Evolutionary conservation across 139 green algal genomes (phyloP).

Genomic region (Coelastrella sp.): DNA sequence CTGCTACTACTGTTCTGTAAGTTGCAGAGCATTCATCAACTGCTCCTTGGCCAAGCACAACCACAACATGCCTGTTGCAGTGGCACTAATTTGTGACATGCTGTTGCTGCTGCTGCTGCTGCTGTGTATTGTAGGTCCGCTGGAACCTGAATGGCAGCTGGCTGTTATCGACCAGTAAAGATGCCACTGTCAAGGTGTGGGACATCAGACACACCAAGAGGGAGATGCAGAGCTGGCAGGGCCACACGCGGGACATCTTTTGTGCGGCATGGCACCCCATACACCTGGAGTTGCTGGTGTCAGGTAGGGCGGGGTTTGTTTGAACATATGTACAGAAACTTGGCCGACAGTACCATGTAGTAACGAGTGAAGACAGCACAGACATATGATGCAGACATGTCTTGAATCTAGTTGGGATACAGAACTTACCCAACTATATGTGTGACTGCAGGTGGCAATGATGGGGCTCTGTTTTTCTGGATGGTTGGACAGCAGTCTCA

Average conservation of each 20-base stretch:
- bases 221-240: constrained; percentile 79
- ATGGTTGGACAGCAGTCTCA: constrained; percentile 66
- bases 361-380: no score
- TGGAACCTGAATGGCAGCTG: constrained; percentile 77
- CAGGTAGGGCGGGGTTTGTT: constrained; percentile 7
- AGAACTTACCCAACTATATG: no score
- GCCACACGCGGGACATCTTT: constrained; percentile 88
- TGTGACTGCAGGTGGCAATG: constrained; percentile 57
- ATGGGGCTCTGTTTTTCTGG: constrained; percentile 89
- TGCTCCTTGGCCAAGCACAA: no score
- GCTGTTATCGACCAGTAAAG: constrained; percentile 82
- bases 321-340: no score
- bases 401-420: no score
- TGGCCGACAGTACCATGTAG: no score
- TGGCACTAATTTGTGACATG: no score
- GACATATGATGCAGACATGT: no score
- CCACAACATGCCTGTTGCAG: no score
- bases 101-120: no score
- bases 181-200: constrained; percentile 85
- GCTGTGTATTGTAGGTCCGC: neutral
- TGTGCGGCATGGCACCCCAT: constrained; percentile 87
- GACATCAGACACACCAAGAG: constrained; percentile 77
- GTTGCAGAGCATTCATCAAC: no score
- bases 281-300: constrained; percentile 72
- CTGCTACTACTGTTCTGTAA: no score